Evolutionary conservation across 2,329 filamentous ascomycete species (phyloP), one percentile per base, ranked within the genome.

Genomic region (Hymenoscyphus salicellus): DNA sequence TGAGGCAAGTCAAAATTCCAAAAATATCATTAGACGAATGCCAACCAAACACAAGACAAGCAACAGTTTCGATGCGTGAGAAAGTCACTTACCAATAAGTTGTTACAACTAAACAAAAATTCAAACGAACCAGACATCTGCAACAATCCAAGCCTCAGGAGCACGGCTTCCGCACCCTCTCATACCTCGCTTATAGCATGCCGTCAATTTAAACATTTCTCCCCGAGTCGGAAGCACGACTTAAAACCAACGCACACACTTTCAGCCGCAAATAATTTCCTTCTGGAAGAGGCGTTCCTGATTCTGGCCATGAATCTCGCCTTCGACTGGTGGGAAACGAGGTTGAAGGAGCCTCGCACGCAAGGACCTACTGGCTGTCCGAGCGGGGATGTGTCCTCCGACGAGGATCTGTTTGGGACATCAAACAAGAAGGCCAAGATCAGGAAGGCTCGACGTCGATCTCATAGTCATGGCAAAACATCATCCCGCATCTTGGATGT

Each of bases 381-480:
- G 60, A 55, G 60, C 60, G 33, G 41, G 38, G 46, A 23, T 28
- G 6, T 30, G 20, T 61, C n/a, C 46, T 61, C 46, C 17, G 30
- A 61, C 43, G 43, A 20, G 30, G 52, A 20, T 23, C 23, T 43
- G 60, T 62, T 62, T 62, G 49, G 36, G 20, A 26, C 8, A 52
- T 52, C 46, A 52, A 52, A 52, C 46, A 52, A 28, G 46, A 52
- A 52, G n/a, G 26, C 3, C 46, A 23, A 23, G 20, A 33, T 36
- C 10, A 26, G 59, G 41, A 59, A 46, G 57, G 20, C 23, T 23
- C 20, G 10, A 11, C 28, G 36, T 20, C 38, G 58, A 60, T 60
- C 43, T 20, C 17, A 38, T 20, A 4, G 46, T 26, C 20, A 26
- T 52, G 20, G 46, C 46, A 26, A 52, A 52, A 46, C 6, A 20